Evolutionary conservation across 139 green algal genomes (phyloP), one percentile per base, ranked within the genome.

Genomic region (Coelastrella sp.): DNA sequence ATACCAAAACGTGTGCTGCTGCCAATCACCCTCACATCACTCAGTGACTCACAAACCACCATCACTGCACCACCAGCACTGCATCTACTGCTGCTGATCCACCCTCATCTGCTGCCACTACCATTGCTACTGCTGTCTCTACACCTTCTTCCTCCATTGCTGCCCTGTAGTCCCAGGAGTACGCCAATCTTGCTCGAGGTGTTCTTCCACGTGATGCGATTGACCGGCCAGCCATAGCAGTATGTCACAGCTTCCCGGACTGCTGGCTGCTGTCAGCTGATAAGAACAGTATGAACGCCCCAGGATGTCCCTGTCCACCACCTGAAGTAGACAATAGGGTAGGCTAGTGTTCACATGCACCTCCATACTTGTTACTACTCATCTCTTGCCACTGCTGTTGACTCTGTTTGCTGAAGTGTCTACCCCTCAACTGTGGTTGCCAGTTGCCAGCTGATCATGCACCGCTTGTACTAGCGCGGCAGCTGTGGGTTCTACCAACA

Each of bases 211-310:
- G 60, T 35, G 9, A 37, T 3, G 81, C 79, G 37, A 13, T 81
- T 35, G 6, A 74, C 48, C 68, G 81, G 35, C 81, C 81, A 9
- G 71, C 72, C n/a, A 83, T 87, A n/a, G 82, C 82, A 21, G 38
- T 87, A 35, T 87, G 82, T 63, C 82, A 87, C 82, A 77, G 53
- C 41, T 87, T 87, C 37, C 71, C 82, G 9, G 82, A 83, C 35
- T 83, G 72, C 43, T 87, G 53, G 48, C 5, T 48, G 48, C 21
- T 79, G 27, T 5, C 15, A 2, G 21, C 37, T 13, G 79, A 85
- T 34, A 50, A 19, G 8, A 83, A 50, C n/a, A 38, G 21, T n/a
- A 84, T 72, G 63, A 51, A 32, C 60, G 27, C 59, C 37, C 37
- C 35, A 13, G 59, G 57, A 19, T 83, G 76, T 57, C 76, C 76